Conservation (phyloP, 1,284 basidiomycete genomes). For the Cutaneotrichosporon cyanovorans region DNA sequence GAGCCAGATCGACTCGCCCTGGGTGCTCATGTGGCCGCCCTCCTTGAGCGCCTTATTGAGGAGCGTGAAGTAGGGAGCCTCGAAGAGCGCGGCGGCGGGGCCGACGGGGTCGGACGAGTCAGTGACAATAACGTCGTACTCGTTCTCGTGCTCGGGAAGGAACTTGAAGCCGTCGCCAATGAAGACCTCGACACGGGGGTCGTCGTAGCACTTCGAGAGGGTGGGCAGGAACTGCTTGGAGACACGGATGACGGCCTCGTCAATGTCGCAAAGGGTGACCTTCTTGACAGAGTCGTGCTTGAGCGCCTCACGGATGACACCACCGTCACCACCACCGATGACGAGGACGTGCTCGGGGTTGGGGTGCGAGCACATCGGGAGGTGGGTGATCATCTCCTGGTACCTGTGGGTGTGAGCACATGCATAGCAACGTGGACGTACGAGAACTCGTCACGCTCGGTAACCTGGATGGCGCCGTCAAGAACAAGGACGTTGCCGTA, state of each 20-base stretch:
- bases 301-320: slow-evolving; percentile 93
- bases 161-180: slow-evolving; percentile 98
- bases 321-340: slow-evolving; percentile 93
- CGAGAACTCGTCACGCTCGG: slow-evolving; percentile 97
- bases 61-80: slow-evolving; percentile 95
- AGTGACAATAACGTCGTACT: slow-evolving; percentile 97
- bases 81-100: slow-evolving; percentile 87
- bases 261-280: slow-evolving; percentile 95
- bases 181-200: slow-evolving; percentile 77
- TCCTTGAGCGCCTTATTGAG: slow-evolving; percentile 81
- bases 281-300: slow-evolving; percentile 88
- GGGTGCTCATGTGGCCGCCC: slow-evolving; percentile 91
- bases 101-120: slow-evolving; percentile 98
- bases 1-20: slow-evolving; percentile 93
- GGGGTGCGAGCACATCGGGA: slow-evolving; percentile 90
- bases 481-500: slow-evolving; percentile 94
- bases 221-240: slow-evolving; percentile 89
- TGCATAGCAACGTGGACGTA: slow-evolving; percentile 48
- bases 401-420: slow-evolving; percentile 58
- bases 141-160: slow-evolving; percentile 77
- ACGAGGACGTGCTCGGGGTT: slow-evolving; percentile 94
- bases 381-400: slow-evolving; percentile 98
- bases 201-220: slow-evolving; percentile 79
- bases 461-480: slow-evolving; percentile 93
- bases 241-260: slow-evolving; percentile 94